Conservation (phyloP, 2,329 filamentous ascomycete genomes). For the Sclerotinia spermophila region DNA sequence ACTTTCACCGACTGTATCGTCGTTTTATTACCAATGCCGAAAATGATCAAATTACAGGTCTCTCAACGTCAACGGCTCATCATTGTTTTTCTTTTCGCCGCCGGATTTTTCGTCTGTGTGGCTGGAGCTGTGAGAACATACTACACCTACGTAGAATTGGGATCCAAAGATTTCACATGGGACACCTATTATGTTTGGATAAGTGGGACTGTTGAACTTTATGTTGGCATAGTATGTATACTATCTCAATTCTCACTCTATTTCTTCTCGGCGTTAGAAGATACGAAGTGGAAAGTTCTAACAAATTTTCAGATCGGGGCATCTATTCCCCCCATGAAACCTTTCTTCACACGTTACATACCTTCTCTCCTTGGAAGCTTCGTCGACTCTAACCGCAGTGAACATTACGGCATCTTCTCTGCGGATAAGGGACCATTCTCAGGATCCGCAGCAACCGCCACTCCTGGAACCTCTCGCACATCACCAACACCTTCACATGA, state of each 20-base stretch:
- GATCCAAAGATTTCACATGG: slow-evolving; percentile 38
- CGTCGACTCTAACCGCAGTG: not conserved
- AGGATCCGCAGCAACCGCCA: not conserved
- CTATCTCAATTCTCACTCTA: not conserved
- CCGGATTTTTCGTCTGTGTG: slow-evolving; percentile 45
- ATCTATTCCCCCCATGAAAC: slow-evolving; percentile 43
- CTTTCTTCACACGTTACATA: slow-evolving; percentile 41
- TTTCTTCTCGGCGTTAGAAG: not conserved
- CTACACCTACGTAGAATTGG: slow-evolving; percentile 35
- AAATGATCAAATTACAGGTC: slow-evolving; percentile 44
- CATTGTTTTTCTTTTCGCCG: slow-evolving; percentile 46
- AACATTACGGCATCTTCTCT: not conserved
- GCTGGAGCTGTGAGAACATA: slow-evolving; percentile 40
- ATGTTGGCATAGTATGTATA: slow-evolving; percentile 42
- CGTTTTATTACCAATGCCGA: slow-evolving; percentile 48
- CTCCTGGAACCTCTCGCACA: not conserved
- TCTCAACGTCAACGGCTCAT: slow-evolving; percentile 46
- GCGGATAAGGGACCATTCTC: not conserved
- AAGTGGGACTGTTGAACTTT: slow-evolving; percentile 40
- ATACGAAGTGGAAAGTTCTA: not conserved
- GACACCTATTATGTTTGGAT: slow-evolving; percentile 37
- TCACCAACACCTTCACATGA: not conserved
- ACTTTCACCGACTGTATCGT: slow-evolving; percentile 55
- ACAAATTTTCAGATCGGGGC: slow-evolving; percentile 39
- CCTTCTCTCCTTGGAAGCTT: slow-evolving; percentile 24